Percentiles rank a stretch among this genome's conserved stretches.
phyloP scores from a whole-genome alignment of 1,284 basidiomycete species.

The Ganoderma sinense region DNA sequence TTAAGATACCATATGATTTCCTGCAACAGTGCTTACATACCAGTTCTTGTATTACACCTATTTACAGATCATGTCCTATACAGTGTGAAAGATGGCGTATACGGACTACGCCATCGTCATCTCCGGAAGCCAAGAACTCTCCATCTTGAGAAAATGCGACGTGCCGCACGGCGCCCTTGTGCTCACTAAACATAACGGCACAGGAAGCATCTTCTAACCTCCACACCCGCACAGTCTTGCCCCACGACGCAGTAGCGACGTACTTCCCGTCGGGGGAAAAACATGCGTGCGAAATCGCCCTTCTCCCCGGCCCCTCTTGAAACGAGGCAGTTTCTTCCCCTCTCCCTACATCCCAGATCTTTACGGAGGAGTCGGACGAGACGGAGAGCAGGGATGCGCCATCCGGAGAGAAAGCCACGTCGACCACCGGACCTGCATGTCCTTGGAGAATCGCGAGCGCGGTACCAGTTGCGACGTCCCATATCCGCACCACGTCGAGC shows the following conservation, averaged over 20 bases:
- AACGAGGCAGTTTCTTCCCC: not conserved
- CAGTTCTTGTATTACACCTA: not conserved
- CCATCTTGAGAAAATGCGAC: constrained; percentile 6
- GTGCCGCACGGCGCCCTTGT: not conserved
- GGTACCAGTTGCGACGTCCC: not conserved
- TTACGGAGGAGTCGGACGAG: not conserved
- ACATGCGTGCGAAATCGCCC: not conserved
- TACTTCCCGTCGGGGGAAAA: not conserved
- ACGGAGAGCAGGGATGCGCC: not conserved
- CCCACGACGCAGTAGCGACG: not conserved
- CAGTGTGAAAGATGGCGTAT: not conserved
- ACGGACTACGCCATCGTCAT: not conserved
- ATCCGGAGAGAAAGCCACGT: not conserved
- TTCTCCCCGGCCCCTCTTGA: not conserved
- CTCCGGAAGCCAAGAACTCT: not conserved
- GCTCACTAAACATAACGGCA: not conserved
- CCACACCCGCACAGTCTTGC: not conserved
- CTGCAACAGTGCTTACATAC: too few relatives aligned
- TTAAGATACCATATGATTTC: too few relatives aligned
- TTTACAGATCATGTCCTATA: not conserved
- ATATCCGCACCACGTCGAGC: not conserved
- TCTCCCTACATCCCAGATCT: not conserved
- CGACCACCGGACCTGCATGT: not conserved
- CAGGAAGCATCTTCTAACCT: not conserved
- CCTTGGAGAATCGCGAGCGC: not conserved